Conservation (phyloP, 352 stramenopile species). For the Pseudoperonospora humuli region DNA sequence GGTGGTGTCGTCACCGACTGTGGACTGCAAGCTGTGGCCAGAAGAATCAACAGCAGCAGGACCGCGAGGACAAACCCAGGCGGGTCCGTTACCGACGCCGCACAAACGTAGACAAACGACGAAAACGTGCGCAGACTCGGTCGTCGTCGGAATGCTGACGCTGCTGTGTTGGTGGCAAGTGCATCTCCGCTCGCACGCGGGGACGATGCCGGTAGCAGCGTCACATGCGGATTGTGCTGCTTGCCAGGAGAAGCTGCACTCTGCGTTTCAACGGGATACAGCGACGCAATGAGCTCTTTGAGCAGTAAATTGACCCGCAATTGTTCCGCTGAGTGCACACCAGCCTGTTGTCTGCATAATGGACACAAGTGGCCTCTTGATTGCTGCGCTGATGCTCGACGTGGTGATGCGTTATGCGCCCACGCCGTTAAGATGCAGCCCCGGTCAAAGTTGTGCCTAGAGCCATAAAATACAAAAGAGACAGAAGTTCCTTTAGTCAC, state of each 20-base stretch:
- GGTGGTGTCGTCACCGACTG: slow-evolving; percentile 35
- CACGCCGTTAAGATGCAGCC: slow-evolving; percentile 67
- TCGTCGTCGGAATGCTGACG: slow-evolving; percentile 24
- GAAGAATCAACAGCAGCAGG: slow-evolving; percentile 49
- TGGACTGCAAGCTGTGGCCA: slow-evolving; percentile 53
- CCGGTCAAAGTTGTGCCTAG: slow-evolving; percentile 79
- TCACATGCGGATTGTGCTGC: slow-evolving; percentile 24
- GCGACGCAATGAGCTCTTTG: slow-evolving; percentile 43
- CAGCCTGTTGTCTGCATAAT: slow-evolving; percentile 45
- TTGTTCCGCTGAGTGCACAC: slow-evolving; percentile 17
- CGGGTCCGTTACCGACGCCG: slow-evolving; percentile 58
- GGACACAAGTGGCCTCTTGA: slow-evolving; percentile 40
- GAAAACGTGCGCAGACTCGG: slow-evolving; percentile 50
- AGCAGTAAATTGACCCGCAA: slow-evolving; percentile 64
- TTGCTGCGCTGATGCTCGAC: neutral
- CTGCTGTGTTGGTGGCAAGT: slow-evolving; percentile 21
- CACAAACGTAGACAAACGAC: slow-evolving; percentile 66
- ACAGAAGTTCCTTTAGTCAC: neutral
- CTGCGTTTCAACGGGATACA: slow-evolving; percentile 46
- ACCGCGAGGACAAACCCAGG: slow-evolving; percentile 70
- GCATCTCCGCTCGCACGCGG: slow-evolving; percentile 1
- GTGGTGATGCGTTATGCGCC: slow-evolving; percentile 28
- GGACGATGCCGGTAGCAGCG: slow-evolving; percentile 9
- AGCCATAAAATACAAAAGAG: slow-evolving; percentile 2
- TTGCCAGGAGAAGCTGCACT: slow-evolving; percentile 37